A percentile compares a stretch with the other conserved stretches of the same genome.
phyloP scores from a whole-genome alignment of 2,329 filamentous ascomycete species.

The Apiospora saccharicola region DNA sequence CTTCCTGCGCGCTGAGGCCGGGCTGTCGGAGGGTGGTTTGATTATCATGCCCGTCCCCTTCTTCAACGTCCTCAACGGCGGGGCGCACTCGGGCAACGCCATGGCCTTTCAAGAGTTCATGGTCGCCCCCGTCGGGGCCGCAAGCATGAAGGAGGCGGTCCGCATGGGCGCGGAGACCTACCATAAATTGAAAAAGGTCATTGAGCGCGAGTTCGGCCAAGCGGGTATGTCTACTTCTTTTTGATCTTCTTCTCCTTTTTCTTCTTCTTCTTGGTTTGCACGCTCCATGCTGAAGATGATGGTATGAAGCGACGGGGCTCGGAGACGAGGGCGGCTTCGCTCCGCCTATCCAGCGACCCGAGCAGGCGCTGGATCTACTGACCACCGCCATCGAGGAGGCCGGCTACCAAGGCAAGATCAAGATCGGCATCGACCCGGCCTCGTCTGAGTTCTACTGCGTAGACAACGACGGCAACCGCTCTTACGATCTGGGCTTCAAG shows the following conservation, averaged over 20 bases:
- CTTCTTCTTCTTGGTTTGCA: slow-evolving; percentile 1
- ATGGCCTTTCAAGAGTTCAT: slow-evolving; percentile 60
- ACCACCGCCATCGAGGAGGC: slow-evolving; percentile 36
- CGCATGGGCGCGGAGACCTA: slow-evolving; percentile 44
- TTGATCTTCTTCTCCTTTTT: not conserved
- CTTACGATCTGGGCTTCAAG: slow-evolving; percentile 50
- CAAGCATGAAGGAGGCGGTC: slow-evolving; percentile 38
- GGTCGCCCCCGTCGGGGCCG: slow-evolving; percentile 37
- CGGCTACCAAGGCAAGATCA: slow-evolving; percentile 43
- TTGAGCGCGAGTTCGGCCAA: slow-evolving; percentile 40
- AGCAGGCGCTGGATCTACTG: slow-evolving; percentile 45
- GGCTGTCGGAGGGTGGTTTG: slow-evolving; percentile 53
- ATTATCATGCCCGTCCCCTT: slow-evolving; percentile 65
- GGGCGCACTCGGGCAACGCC: slow-evolving; percentile 45
- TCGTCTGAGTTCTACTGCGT: slow-evolving; percentile 46
- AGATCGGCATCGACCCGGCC: slow-evolving; percentile 50
- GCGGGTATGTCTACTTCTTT: slow-evolving; percentile 31
- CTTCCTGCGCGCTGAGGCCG: slow-evolving; percentile 61
- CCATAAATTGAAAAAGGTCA: slow-evolving; percentile 41
- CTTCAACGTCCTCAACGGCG: slow-evolving; percentile 66
- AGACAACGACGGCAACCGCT: slow-evolving; percentile 29
- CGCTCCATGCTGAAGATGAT: not conserved
- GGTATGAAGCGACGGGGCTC: slow-evolving; percentile 38
- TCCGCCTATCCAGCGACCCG: slow-evolving; percentile 44
- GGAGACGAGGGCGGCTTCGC: slow-evolving; percentile 48